Conservation (phyloP, 1,284 basidiomycete genomes). For the Sanghuangporus baumii region DNA sequence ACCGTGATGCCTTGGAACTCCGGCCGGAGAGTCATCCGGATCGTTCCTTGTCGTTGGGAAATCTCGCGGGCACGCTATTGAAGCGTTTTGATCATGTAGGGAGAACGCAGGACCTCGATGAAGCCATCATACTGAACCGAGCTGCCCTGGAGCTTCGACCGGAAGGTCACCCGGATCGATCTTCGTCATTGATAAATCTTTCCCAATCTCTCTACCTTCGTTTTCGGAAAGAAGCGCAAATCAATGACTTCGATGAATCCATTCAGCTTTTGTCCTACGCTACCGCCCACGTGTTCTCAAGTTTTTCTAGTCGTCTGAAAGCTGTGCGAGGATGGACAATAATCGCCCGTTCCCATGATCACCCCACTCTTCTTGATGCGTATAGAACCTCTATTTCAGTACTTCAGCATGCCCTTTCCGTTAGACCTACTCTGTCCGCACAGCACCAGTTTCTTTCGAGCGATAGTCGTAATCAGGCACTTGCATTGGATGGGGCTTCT, state of each 20-base stretch:
- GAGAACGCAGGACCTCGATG: too few species aligned
- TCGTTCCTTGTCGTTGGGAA: too few species aligned
- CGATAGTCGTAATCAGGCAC: not conserved
- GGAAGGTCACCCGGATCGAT: too few species aligned
- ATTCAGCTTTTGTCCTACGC: not conserved
- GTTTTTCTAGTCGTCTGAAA: not conserved
- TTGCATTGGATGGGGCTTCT: not conserved
- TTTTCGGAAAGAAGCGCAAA: too few species aligned
- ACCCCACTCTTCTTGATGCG: not conserved
- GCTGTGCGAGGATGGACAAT: not conserved
- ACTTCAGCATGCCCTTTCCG: not conserved
- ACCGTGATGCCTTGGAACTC: too few species aligned
- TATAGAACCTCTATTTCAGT: not conserved
- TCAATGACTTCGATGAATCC: not conserved
- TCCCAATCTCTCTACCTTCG: too few species aligned
- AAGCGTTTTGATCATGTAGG: too few species aligned
- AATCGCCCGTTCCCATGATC: not conserved
- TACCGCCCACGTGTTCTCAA: not conserved
- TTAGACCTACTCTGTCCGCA: not conserved
- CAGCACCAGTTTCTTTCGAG: not conserved
- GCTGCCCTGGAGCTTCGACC: too few species aligned
- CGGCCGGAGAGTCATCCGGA: too few species aligned
- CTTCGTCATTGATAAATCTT: too few species aligned
- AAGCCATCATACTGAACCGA: too few species aligned
- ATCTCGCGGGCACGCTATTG: too few species aligned